Evolutionary conservation across 306 rosid genomes (phyloP).

Genomic region (Sesbania bispinosa): DNA sequence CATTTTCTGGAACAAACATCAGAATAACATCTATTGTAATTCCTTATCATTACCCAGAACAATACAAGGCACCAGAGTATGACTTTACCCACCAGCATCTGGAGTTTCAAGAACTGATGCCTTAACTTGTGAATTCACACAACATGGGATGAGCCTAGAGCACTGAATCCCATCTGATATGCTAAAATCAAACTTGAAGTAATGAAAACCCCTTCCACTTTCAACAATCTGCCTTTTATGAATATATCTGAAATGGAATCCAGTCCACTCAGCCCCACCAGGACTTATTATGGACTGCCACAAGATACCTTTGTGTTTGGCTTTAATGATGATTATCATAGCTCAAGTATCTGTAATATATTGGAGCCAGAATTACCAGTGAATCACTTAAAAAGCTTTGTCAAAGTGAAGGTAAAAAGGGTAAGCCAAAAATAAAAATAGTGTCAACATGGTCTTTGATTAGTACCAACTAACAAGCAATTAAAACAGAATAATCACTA

Average conservation of each 20-base stretch:
- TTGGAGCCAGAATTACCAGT: conserved; percentile 18
- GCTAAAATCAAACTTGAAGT: conserved; percentile 27
- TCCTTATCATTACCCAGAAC: conserved; percentile 2
- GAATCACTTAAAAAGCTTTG: conserved; percentile 24
- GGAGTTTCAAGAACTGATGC: conserved; percentile 71
- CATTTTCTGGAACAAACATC: conserved; percentile 51
- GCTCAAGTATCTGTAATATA: background rate
- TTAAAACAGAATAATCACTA: conserved; percentile 14
- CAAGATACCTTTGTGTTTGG: conserved; percentile 4
- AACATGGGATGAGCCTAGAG: conserved; percentile 59
- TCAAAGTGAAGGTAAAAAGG: conserved; percentile 12
- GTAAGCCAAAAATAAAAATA: background rate
- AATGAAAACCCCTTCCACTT: conserved; percentile 30
- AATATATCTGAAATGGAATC: conserved; percentile 27
- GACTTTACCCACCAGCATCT: conserved; percentile 48
- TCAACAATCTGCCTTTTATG: conserved; percentile 14
- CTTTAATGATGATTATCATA: conserved; percentile 9
- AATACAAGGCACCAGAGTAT: background rate
- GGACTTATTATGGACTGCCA: conserved; percentile 11
- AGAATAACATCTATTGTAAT: conserved; percentile 4
- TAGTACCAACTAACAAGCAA: conserved; percentile 7
- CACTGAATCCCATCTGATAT: conserved; percentile 58
- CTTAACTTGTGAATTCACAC: conserved; percentile 74
- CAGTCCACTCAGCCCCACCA: conserved; percentile 20
- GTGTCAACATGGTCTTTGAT: background rate